Base-by-base conservation (phyloP, 2,329 filamentous ascomycete genomes). In the Fusarium redolens region DNA sequence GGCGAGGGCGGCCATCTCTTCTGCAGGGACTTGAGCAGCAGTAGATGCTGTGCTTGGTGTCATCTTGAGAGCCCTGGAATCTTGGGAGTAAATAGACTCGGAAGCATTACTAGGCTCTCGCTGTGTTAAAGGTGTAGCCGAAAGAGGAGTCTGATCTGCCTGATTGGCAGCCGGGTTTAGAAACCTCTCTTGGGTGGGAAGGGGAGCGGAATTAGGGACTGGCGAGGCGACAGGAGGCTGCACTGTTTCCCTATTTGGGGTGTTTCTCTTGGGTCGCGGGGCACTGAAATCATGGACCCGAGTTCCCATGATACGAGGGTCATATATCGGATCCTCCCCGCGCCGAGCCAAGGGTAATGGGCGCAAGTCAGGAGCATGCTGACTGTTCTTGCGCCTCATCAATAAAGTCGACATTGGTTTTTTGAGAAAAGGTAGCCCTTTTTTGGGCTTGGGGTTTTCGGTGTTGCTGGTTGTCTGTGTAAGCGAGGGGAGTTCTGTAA, bases 251-350 rank as follows among this genome's bases (percentile, higher is more conserved):
- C 71, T 77, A 13, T 37, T 72, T 22, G 67, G 68, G 6, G 35
- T 52, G 25, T 66, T 71, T 43, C 69, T 85, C 68, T 83, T 85
- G 30, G 84, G 85, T 55, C 89, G 83, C 3, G 90, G 90, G 0
- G 88, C 89, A 75, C 89, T 92, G 75, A 91, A 92, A 78, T 90
- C 91, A 77, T 92, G 91, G 55, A 92, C 86, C 51, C 86, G 84
- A 12, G 88, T 92, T 54, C 89, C 91, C 75, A 86, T 86, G 71
- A 92, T 92, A 14, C 89, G 85, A 22, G 90, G 90, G 74, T 92
- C 90, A 73, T 91, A 91, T 25, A 81, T 79, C 9, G 85, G 84
- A 73, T 87, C 86, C 18, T 85, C 83, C 1, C 79, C 73, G 12
- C 79, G 78, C 28, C 82, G 80, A 50, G 82, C 73, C 33, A 85